A percentile compares a stretch with the other conserved stretches of the same genome.
phyloP scores from a whole-genome alignment of 2,329 filamentous ascomycete genomes.

The Chrysoporthe austroafricana region DNA sequence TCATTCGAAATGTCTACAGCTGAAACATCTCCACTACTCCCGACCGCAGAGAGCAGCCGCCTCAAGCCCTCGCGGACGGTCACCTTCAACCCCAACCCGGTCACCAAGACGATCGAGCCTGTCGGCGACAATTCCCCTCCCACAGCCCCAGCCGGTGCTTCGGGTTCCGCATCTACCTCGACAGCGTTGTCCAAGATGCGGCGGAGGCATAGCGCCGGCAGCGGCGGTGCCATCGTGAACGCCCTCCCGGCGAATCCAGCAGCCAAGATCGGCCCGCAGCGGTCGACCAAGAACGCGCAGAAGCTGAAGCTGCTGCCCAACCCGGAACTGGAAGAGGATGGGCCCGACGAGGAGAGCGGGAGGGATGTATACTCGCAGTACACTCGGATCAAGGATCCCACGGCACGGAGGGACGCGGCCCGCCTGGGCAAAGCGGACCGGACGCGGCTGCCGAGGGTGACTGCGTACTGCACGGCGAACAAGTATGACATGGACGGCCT shows the following conservation, averaged over 20 bases:
- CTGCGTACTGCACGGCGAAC: slow-evolving; percentile 94
- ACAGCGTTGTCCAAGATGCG: slow-evolving; percentile 86
- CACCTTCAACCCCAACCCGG: slow-evolving; percentile 75
- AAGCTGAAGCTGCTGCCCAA: slow-evolving; percentile 97
- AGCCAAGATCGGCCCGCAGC: slow-evolving; percentile 87
- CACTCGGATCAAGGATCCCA: slow-evolving; percentile 95
- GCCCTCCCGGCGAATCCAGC: slow-evolving; percentile 44
- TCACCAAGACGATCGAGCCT: slow-evolving; percentile 63
- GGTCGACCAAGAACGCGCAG: slow-evolving; percentile 93
- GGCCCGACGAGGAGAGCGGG: slow-evolving; percentile 83
- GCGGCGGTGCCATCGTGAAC: slow-evolving; percentile 65
- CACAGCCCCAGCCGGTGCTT: slow-evolving; percentile 34
- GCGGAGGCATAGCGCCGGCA: slow-evolving; percentile 81
- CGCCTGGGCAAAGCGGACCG: slow-evolving; percentile 91
- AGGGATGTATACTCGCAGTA: slow-evolving; percentile 98
- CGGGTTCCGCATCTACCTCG: slow-evolving; percentile 43
- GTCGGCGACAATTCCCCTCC: slow-evolving; percentile 39
- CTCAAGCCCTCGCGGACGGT: slow-evolving; percentile 64
- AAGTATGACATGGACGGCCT: slow-evolving; percentile 88
- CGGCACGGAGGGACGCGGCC: slow-evolving; percentile 87
- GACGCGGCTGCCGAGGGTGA: slow-evolving; percentile 84
- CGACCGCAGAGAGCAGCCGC: slow-evolving; percentile 37
- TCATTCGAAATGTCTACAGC: slow-evolving; percentile 26
- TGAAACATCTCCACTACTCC: slow-evolving; percentile 33
- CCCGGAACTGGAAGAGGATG: slow-evolving; percentile 79